These are phyloP conservation scores for Miamiensis avidus DNA, from an alignment of 169 alveolate genomes.

Conservation along the genomic window DNA sequence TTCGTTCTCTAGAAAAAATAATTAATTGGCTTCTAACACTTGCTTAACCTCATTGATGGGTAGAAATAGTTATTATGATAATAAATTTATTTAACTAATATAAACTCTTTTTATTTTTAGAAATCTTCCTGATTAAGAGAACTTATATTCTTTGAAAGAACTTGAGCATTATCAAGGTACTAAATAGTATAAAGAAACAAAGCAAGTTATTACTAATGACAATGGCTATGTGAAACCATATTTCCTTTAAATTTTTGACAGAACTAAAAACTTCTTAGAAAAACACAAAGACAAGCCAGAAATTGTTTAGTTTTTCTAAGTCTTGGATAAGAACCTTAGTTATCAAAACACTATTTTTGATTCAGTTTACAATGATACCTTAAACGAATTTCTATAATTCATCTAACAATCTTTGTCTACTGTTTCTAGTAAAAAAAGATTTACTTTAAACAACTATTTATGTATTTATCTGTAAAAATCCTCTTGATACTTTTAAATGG, in stretches of 20 bases:
- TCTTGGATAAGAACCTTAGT: conserved; percentile 7
- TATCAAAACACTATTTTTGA: conserved; percentile 28
- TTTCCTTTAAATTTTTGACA: not conserved
- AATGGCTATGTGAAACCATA: conserved; percentile 12
- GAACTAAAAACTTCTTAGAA: not conserved
- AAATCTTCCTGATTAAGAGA: too few relatives aligned
- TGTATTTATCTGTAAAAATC: conserved; percentile 31
- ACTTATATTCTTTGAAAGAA: not conserved
- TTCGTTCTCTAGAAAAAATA: conserved; percentile 35
- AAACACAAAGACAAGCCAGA: not conserved
- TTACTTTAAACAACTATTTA: conserved; percentile 19
- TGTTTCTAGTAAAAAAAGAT: conserved; percentile 26
- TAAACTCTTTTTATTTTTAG: not conserved
- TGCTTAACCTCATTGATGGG: conserved; percentile 34
- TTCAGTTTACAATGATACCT: conserved; percentile 12
- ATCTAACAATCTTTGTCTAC: conserved; percentile 7
- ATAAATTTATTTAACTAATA: not conserved
- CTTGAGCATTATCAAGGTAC: conserved; percentile 33
- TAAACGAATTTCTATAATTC: not conserved
- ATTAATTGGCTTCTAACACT: conserved; percentile 32
- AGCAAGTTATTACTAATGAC: conserved; percentile 18
- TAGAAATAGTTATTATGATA: conserved; percentile 10
- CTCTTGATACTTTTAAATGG: conserved; percentile 11
- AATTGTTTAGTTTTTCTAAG: conserved; percentile 2
- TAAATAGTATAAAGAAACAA: conserved; percentile 26